Evolutionary conservation across 306 rosid genomes (phyloP).

Genomic region (Vicia sativa): DNA sequence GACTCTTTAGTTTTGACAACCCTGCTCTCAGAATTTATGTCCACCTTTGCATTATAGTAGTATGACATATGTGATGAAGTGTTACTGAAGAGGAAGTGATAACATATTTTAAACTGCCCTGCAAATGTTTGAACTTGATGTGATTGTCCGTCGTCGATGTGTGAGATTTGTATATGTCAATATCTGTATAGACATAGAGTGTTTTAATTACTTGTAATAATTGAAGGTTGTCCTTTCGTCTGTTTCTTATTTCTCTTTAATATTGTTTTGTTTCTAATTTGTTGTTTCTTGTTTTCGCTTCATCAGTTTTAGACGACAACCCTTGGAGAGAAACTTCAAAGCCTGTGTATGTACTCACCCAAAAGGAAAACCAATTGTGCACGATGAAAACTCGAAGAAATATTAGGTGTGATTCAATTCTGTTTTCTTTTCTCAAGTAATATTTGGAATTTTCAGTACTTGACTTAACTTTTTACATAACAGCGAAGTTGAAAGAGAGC

Average conservation of each 20-base stretch:
- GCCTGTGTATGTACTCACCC: constrained; percentile 93
- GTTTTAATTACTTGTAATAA: neutral
- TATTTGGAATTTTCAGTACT: constrained; percentile 15
- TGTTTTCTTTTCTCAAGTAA: neutral
- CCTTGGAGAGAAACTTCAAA: constrained; percentile 93
- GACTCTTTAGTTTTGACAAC: too few relatives aligned
- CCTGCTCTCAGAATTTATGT: too few relatives aligned
- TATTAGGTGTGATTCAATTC: constrained; percentile 56
- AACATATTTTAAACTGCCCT: too few relatives aligned
- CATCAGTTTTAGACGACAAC: constrained; percentile 82
- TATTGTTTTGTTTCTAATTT: constrained; percentile 6
- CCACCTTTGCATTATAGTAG: too few relatives aligned
- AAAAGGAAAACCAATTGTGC: constrained; percentile 82
- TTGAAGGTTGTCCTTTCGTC: constrained; percentile 28
- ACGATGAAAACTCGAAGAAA: constrained; percentile 98
- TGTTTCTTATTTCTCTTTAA: too few relatives aligned
- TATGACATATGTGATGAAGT: too few relatives aligned
- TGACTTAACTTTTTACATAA: constrained; percentile 38
- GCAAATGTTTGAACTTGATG: too few relatives aligned
- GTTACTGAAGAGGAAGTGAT: too few relatives aligned
- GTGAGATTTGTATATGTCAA: too few relatives aligned
- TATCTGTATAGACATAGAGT: neutral
- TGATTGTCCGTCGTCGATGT: too few relatives aligned
- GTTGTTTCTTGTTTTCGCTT: constrained; percentile 18
- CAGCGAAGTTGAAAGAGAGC: constrained; percentile 97